These are phyloP conservation scores for Neocatenulostroma microsporum DNA, from an alignment of 2,329 filamentous ascomycete species.

Conservation along the genomic window DNA sequence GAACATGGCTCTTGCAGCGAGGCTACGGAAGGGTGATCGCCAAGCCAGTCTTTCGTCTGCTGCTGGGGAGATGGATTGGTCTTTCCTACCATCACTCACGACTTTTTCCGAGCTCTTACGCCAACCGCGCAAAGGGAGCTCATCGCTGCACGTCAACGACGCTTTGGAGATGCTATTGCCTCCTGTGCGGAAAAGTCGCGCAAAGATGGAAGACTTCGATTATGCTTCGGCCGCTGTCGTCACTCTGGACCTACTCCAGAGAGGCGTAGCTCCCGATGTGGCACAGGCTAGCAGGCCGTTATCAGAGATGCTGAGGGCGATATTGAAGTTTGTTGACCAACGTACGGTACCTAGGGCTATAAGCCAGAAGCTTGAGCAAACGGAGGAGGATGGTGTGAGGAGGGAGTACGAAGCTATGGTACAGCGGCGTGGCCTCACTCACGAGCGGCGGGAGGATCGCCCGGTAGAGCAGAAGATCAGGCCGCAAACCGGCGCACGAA, in stretches of 20 bases:
- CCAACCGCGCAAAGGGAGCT: not conserved
- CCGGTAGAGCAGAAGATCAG: too few species aligned
- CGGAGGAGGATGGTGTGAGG: not conserved
- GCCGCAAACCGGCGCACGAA: not conserved
- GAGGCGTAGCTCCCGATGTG: not conserved
- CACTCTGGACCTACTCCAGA: constrained; percentile 14
- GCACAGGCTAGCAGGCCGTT: not conserved
- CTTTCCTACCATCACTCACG: constrained; percentile 7
- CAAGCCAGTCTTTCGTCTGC: too few species aligned
- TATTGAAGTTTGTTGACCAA: not conserved
- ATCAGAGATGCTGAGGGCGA: not conserved
- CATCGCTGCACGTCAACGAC: not conserved
- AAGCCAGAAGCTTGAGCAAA: too few species aligned
- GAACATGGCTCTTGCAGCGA: constrained; percentile 8
- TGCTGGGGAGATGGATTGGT: too few species aligned
- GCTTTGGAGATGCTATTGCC: constrained; percentile 1
- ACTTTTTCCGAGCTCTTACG: not conserved
- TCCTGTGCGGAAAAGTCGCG: too few species aligned
- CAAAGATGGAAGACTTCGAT: constrained; percentile 9
- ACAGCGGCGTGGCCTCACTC: too few species aligned
- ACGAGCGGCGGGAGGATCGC: too few species aligned
- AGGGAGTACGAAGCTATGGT: not conserved
- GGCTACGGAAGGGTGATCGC: too few species aligned
- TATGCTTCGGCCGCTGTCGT: constrained; percentile 16
- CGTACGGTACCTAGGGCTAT: too few species aligned